These are phyloP conservation scores for Pharus latifolius DNA, from an alignment of 176 grass and related monocot genomes.

Conservation along the genomic window DNA sequence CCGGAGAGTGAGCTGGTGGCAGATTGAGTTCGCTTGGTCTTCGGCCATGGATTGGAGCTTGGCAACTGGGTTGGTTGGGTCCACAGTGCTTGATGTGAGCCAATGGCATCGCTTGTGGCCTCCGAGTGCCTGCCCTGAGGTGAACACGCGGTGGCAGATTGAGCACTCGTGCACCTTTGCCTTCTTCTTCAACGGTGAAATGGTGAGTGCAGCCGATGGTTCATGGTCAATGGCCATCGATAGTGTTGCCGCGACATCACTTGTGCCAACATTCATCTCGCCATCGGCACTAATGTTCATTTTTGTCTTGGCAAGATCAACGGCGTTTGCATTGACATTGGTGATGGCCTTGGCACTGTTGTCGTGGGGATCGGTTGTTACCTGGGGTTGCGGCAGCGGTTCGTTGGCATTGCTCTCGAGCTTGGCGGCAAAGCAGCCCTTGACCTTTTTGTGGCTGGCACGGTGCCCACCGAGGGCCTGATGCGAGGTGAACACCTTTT, in stretches of 20 bases:
- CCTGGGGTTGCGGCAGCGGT: neutral
- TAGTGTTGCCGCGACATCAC: neutral
- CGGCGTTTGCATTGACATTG: neutral
- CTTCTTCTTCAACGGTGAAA: conserved; percentile 49
- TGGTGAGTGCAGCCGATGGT: neutral
- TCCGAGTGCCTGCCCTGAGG: conserved; percentile 82
- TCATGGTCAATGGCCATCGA: conserved; percentile 28
- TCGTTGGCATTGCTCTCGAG: conserved; percentile 2
- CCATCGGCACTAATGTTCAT: neutral
- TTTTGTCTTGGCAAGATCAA: neutral
- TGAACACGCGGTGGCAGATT: conserved; percentile 80
- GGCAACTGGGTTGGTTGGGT: neutral
- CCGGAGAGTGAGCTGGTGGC: conserved; percentile 28
- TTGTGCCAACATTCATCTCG: neutral
- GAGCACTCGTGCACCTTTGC: conserved; percentile 82
- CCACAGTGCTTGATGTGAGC: conserved; percentile 41
- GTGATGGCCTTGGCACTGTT: neutral
- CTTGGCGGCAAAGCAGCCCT: conserved; percentile 58
- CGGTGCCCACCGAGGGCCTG: conserved; percentile 83
- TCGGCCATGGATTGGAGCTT: conserved; percentile 19
- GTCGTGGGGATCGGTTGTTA: neutral
- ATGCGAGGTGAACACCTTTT: conserved; percentile 88
- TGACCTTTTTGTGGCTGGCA: conserved; percentile 92
- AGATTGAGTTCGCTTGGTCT: neutral
- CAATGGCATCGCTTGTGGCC: conserved; percentile 94